phyloP scores from a whole-genome alignment of 139 green algal species.

The Trebouxia sp. region DNA sequence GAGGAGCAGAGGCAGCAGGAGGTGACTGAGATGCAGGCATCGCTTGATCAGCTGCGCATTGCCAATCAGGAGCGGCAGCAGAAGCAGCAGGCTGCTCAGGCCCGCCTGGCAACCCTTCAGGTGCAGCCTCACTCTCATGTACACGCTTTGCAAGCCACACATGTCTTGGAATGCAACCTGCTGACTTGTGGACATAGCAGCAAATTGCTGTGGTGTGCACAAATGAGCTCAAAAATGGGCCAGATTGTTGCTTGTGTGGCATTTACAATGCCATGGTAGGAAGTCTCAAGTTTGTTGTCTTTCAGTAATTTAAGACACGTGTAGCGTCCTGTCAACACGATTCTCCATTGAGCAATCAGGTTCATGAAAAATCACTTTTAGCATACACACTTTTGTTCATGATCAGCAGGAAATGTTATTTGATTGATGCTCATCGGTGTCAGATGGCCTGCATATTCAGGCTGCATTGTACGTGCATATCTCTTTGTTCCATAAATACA shows the following conservation, averaged over 20 bases:
- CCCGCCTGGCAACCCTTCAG: neutral
- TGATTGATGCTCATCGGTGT: too few species aligned
- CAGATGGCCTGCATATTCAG: too few species aligned
- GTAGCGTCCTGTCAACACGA: too few species aligned
- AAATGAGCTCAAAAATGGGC: too few species aligned
- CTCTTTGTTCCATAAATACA: too few species aligned
- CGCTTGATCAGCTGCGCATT: neutral
- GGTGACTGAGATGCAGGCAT: conserved; percentile 20
- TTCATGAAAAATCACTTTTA: too few species aligned
- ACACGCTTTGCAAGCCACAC: neutral
- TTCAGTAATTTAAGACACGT: too few species aligned
- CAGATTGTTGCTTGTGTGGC: neutral
- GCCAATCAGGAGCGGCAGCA: neutral
- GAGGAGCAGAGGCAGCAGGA: neutral
- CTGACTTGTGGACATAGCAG: neutral
- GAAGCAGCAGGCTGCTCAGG: neutral
- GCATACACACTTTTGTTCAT: too few species aligned
- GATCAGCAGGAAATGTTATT: too few species aligned
- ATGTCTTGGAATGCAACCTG: neutral
- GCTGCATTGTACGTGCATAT: too few species aligned
- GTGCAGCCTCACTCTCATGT: neutral
- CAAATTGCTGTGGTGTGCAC: neutral
- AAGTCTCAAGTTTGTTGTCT: too few species aligned
- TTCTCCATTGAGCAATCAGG: too few species aligned
- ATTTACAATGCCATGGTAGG: neutral